Base-by-base conservation (phyloP, 441 rosid species). In the Geranium incanum region DNA sequence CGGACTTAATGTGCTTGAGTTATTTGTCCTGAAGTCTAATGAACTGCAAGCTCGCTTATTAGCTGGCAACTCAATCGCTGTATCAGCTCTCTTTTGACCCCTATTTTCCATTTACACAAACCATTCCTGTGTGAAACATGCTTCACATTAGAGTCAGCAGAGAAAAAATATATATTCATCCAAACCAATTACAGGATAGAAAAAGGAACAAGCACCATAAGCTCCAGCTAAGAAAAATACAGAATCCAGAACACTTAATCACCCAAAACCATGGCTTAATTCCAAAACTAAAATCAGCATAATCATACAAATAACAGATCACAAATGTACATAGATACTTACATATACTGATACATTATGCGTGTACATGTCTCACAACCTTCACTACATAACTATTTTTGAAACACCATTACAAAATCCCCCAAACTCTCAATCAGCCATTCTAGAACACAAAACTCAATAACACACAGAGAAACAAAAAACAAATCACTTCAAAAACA, bases 41-140 rank as follows among this genome's bases (percentile, higher is more conserved):
- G 96, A 88, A 83, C 86, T 89, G 72, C 97, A 95, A 71, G 97
- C 93, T 74, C 98, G 87, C 79, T 95, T 92, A 86, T 95, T 97
- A 67, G 95, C 95, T n/a, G 97, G 98, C 39, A 92, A 80, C 70
- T 89, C 95, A 33, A 87, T 91, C 55, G 78, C 84, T 70, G 83
- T 81, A 62, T 92, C 99, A 55, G 87, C 68, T 38, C 97, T 90
- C 81, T 95, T 95, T 77, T 95, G 99, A 37, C 97, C 97, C 71
- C 98, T 88, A 80, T 80, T 90, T 73, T 78, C 97, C 95, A 91
- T 90, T 41, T 50, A 60, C 50, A 48, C 36, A 63, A 63, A 63
- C n/a, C 67, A 63, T 63, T 63, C 67, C 67, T 63, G 67, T 6
- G 9, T 23, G 67, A 63, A 23, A 36, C 67, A 63, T 11, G 67